These are phyloP conservation scores for Colletotrichum tropicale DNA, from an alignment of 2,329 filamentous ascomycete species.

Conservation along the genomic window DNA sequence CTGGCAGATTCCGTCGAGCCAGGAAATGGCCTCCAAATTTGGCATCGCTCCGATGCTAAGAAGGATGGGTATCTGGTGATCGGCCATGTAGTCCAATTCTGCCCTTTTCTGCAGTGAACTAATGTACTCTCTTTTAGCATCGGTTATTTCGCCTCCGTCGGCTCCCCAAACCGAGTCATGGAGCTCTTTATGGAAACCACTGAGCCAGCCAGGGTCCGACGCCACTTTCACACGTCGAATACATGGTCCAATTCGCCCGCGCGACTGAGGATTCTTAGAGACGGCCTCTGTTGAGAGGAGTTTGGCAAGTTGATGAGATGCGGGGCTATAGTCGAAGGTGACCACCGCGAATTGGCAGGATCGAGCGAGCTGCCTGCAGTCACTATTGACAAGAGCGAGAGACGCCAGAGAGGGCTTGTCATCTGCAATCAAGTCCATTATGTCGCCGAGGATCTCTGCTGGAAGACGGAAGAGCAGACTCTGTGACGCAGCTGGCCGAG, in stretches of 20 bases:
- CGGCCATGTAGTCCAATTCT: not conserved
- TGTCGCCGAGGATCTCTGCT: not conserved
- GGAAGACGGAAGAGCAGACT: not conserved
- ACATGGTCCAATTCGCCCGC: not conserved
- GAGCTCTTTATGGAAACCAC: not conserved
- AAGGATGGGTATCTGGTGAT: not conserved
- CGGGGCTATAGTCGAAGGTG: conserved; percentile 15
- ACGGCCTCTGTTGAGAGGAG: not conserved
- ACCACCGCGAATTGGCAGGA: conserved; percentile 19
- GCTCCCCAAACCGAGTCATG: not conserved
- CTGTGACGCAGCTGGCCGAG: not conserved
- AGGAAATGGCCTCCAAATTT: not conserved
- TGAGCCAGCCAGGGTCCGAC: not conserved
- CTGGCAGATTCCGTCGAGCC: not conserved
- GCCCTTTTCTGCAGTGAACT: not conserved
- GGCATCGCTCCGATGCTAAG: not conserved
- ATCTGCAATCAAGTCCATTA: conserved; percentile 7
- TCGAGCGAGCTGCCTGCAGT: conserved; percentile 18
- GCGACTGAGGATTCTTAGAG: not conserved
- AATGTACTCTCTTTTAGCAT: not conserved
- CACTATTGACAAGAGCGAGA: conserved; percentile 23
- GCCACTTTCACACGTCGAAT: not conserved
- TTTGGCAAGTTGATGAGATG: not conserved
- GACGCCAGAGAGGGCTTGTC: conserved; percentile 13
- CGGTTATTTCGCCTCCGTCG: not conserved